These are phyloP conservation scores for Colletotrichum aenigma DNA, from an alignment of 2,329 filamentous ascomycete genomes.

Conservation along the genomic window DNA sequence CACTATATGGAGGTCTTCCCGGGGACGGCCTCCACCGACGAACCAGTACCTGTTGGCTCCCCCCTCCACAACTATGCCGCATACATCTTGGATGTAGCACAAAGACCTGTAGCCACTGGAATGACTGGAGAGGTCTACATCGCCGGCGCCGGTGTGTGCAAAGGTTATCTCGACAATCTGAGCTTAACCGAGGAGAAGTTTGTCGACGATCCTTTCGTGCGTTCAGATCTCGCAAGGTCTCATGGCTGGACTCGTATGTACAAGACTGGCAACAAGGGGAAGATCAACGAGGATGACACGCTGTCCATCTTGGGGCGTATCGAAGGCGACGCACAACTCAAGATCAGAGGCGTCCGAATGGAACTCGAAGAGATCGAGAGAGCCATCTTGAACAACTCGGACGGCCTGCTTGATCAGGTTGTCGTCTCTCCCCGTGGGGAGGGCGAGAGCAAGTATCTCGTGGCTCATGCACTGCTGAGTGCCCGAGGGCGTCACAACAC, in stretches of 20 bases:
- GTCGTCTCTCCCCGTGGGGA: neutral
- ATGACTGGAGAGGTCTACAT: conserved; percentile 35
- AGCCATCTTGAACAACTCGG: conserved; percentile 21
- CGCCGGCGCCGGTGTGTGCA: conserved; percentile 31
- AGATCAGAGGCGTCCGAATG: conserved; percentile 47
- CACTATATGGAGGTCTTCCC: conserved; percentile 21
- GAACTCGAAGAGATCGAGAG: conserved; percentile 46
- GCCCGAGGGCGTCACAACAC: neutral
- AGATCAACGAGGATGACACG: neutral
- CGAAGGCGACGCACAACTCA: conserved; percentile 46
- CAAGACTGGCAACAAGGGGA: neutral
- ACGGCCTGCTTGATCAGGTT: neutral
- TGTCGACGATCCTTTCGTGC: neutral
- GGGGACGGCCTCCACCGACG: neutral
- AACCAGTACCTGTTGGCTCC: conserved; percentile 22
- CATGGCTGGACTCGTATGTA: neutral
- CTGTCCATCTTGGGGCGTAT: conserved; percentile 37
- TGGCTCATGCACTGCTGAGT: neutral
- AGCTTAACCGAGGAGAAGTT: neutral
- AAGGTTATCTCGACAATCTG: conserved; percentile 35
- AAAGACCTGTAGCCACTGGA: conserved; percentile 40
- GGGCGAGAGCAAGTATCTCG: neutral
- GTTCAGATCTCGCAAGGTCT: neutral
- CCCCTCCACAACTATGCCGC: conserved; percentile 35
- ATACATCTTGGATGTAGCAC: conserved; percentile 44